Evolutionary conservation across 768 basidiomycete species (phyloP).

Genomic region (Tulasnella sp.): DNA sequence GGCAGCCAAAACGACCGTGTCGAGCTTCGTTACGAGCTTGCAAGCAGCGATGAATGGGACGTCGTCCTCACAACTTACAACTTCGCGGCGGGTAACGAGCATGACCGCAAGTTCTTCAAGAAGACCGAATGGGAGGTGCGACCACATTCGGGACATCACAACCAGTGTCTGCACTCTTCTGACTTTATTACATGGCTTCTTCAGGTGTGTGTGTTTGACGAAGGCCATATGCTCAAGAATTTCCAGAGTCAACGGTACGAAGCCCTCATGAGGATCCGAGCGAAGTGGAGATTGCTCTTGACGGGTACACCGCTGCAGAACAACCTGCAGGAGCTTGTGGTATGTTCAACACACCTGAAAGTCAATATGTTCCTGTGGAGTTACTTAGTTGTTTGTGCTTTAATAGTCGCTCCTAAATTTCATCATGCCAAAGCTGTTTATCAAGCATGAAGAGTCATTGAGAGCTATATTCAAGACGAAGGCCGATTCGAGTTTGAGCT

Average conservation of each 20-base stretch:
- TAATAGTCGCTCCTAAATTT: slow-evolving; percentile 91
- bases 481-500: slow-evolving; percentile 77
- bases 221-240: slow-evolving; percentile 95
- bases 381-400: not conserved
- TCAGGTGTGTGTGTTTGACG: slow-evolving; percentile 90
- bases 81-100: slow-evolving; percentile 74
- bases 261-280: slow-evolving; percentile 71
- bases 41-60: slow-evolving; percentile 51
- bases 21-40: slow-evolving; percentile 57
- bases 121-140: slow-evolving; percentile 81
- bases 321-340: slow-evolving; percentile 81
- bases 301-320: slow-evolving; percentile 95
- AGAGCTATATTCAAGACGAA: slow-evolving; percentile 96
- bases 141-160: not conserved
- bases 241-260: slow-evolving; percentile 96
- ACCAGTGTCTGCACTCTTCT: not conserved
- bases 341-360: slow-evolving; percentile 33
- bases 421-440: slow-evolving; percentile 86
- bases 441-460: slow-evolving; percentile 57
- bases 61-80: slow-evolving; percentile 96
- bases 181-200: not conserved
- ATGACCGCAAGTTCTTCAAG: slow-evolving; percentile 88
- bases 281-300: slow-evolving; percentile 81
- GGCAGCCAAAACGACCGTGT: slow-evolving; percentile 82
- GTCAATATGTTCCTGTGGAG: not conserved